phyloP scores from a whole-genome alignment of 768 basidiomycete species.

The Termitomyces sp. region DNA sequence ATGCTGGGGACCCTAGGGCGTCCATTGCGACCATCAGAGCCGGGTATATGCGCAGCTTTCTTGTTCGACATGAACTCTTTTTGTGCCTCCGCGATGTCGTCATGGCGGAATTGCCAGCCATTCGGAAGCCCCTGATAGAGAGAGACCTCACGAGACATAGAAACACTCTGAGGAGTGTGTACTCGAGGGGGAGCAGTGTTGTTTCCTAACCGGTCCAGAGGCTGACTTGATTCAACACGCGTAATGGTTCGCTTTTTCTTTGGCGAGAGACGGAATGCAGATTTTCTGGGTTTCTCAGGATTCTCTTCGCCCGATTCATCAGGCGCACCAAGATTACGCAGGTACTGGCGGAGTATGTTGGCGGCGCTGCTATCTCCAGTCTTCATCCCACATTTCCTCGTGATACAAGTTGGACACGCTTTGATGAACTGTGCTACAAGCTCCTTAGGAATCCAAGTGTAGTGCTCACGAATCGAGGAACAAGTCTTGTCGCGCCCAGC shows the following conservation, averaged over 20 bases:
- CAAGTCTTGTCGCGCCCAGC: constrained; percentile 81
- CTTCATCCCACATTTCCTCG: constrained; percentile 36
- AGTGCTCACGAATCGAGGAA: constrained; percentile 59
- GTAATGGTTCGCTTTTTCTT: background rate
- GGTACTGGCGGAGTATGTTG: constrained; percentile 15
- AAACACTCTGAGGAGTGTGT: constrained; percentile 16
- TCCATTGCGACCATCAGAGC: constrained; percentile 6
- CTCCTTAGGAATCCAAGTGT: constrained; percentile 84
- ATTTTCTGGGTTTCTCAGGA: background rate
- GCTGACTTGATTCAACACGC: background rate
- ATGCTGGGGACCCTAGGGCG: constrained; percentile 39
- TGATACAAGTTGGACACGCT: constrained; percentile 71
- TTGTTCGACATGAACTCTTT: constrained; percentile 20
- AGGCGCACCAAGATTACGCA: constrained; percentile 1
- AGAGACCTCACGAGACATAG: constrained; percentile 46
- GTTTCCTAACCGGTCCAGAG: constrained; percentile 7
- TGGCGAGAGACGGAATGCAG: background rate
- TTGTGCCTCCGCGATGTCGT: constrained; percentile 28
- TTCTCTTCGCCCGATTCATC: background rate
- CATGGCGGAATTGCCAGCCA: constrained; percentile 43
- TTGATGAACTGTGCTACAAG: constrained; percentile 77
- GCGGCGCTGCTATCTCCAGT: constrained; percentile 8
- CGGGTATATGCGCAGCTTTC: background rate
- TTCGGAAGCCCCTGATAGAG: constrained; percentile 44
- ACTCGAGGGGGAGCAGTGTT: constrained; percentile 8